Evolutionary conservation across 2,329 filamentous ascomycete species (phyloP).

Genomic region (Ceratocystis colombiana): DNA sequence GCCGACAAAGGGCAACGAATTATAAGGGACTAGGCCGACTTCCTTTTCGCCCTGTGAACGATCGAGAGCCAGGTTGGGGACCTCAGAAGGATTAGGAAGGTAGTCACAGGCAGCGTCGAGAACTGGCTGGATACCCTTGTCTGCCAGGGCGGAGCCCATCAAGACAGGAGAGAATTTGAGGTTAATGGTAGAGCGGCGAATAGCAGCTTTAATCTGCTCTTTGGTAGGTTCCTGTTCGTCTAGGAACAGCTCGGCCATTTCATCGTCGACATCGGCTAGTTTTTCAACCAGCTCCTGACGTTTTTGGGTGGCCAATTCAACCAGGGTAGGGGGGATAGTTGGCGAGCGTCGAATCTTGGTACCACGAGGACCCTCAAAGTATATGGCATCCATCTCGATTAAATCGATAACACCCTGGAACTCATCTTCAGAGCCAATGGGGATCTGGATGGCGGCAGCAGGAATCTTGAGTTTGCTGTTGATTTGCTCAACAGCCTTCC

Average conservation of each 20-base stretch:
- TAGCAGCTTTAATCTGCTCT: conserved; percentile 81
- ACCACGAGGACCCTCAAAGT: conserved; percentile 77
- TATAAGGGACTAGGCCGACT: conserved; percentile 86
- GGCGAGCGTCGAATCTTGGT: conserved; percentile 66
- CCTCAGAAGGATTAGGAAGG: conserved; percentile 81
- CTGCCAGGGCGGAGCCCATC: conserved; percentile 90
- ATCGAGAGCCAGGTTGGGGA: conserved; percentile 83
- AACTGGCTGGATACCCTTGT: conserved; percentile 94
- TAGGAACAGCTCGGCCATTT: conserved; percentile 90
- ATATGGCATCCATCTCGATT: conserved; percentile 83
- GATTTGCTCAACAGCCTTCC: conserved; percentile 95
- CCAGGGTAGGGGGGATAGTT: conserved; percentile 71
- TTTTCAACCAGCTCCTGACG: conserved; percentile 82
- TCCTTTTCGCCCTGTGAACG: conserved; percentile 64
- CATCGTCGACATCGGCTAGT: conserved; percentile 92
- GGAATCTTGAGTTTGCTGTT: conserved; percentile 90
- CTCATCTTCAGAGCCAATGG: conserved; percentile 83
- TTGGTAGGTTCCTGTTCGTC: conserved; percentile 72
- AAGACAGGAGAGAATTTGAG: conserved; percentile 89
- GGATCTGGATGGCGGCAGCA: conserved; percentile 87
- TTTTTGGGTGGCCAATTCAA: conserved; percentile 69
- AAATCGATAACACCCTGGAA: conserved; percentile 90
- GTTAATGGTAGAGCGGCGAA: conserved; percentile 78
- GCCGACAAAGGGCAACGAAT: conserved; percentile 85
- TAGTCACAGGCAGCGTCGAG: conserved; percentile 94